Evolutionary conservation across 768 basidiomycete species (phyloP).

Genomic region (Rhodotorula diobovata): DNA sequence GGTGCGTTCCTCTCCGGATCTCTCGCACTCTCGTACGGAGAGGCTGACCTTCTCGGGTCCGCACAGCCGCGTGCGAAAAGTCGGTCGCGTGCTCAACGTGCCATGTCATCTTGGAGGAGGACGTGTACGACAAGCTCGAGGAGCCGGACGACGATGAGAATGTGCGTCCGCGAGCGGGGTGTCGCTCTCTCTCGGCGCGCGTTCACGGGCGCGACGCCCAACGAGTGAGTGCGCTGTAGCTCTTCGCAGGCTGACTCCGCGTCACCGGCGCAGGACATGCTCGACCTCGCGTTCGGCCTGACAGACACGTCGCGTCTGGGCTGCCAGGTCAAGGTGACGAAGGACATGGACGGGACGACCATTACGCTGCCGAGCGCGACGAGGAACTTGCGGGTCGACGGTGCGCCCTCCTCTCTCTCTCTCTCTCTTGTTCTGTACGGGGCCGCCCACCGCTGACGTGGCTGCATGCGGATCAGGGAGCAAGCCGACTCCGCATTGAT

Average conservation of each 20-base stretch:
- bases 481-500: background rate
- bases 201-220: background rate
- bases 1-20: constrained; percentile 54
- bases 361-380: constrained; percentile 86
- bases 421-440: too few species aligned
- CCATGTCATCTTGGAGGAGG: constrained; percentile 77
- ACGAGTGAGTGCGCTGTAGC: background rate
- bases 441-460: too few species aligned
- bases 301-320: constrained; percentile 74
- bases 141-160: constrained; percentile 98
- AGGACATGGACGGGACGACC: constrained; percentile 75
- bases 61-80: constrained; percentile 89
- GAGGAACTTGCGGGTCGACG: constrained; percentile 95
- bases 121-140: constrained; percentile 77
- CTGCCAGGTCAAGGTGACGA: constrained; percentile 62
- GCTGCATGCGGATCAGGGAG: background rate
- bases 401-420: constrained; percentile 42
- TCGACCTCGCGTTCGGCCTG: constrained; percentile 94
- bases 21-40: background rate
- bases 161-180: constrained; percentile 2
- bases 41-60: background rate
- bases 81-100: constrained; percentile 97
- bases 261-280: constrained; percentile 73
- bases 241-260: background rate
- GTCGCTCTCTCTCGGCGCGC: too few species aligned